These are phyloP conservation scores for Prototheca stagnorum DNA, from an alignment of 163 green algal species.

Conservation along the genomic window DNA sequence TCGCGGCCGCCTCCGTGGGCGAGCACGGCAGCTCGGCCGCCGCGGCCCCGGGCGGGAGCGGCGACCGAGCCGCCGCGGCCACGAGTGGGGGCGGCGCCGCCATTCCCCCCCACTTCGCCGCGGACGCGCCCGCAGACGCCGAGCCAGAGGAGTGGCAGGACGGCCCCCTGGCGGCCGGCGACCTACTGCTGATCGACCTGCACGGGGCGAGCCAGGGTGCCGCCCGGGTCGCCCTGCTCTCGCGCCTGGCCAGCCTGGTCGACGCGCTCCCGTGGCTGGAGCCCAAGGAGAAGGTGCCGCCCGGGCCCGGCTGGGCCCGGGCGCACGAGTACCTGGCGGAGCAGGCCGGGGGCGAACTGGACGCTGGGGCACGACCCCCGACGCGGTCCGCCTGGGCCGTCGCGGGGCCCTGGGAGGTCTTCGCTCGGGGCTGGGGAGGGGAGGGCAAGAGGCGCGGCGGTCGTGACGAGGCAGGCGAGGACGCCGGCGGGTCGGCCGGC, in stretches of 20 bases:
- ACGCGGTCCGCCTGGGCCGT: too few species aligned
- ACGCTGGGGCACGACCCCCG: too few species aligned
- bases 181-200: conserved; percentile 13
- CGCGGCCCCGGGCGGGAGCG: background rate
- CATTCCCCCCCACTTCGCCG: background rate
- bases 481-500: too few species aligned
- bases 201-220: conserved; percentile 8
- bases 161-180: background rate
- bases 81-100: background rate
- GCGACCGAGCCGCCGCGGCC: background rate
- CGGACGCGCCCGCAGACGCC: background rate
- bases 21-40: background rate
- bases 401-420: too few species aligned
- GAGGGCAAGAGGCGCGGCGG: too few species aligned
- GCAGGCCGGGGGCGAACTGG: too few species aligned
- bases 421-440: too few species aligned
- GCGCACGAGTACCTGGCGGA: too few species aligned
- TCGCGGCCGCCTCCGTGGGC: too few species aligned
- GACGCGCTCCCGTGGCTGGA: background rate
- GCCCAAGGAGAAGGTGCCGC: background rate
- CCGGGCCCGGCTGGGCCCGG: background rate
- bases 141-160: background rate
- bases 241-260: conserved; percentile 8
- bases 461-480: too few species aligned
- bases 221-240: conserved; percentile 6